phyloP scores from a whole-genome alignment of 495 filamentous ascomycete genomes.

The Usnea hakonensis region DNA sequence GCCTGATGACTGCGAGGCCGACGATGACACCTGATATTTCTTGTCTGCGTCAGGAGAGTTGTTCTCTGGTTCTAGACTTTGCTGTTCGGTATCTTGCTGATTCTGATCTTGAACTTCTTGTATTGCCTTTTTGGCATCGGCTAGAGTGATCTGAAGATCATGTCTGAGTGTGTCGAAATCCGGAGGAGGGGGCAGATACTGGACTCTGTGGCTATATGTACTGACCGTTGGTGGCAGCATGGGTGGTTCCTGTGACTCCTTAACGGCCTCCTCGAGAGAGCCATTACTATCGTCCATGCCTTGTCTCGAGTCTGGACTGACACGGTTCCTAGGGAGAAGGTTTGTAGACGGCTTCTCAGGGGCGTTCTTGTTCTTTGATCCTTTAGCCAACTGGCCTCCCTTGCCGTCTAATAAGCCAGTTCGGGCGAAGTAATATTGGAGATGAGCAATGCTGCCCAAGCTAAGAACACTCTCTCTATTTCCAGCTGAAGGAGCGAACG shows the following conservation, averaged over 20 bases:
- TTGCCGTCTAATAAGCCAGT: slow-evolving; percentile 92
- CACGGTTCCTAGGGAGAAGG: slow-evolving; percentile 10
- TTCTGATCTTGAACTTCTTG: slow-evolving; percentile 33
- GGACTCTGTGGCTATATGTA: slow-evolving; percentile 85
- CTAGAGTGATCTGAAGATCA: slow-evolving; percentile 62
- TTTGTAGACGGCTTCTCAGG: slow-evolving; percentile 2
- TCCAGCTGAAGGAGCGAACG: slow-evolving; percentile 83
- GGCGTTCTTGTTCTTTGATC: slow-evolving; percentile 48
- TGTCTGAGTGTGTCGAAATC: slow-evolving; percentile 67
- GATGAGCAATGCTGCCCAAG: slow-evolving; percentile 89
- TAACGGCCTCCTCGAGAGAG: slow-evolving; percentile 41
- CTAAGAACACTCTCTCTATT: slow-evolving; percentile 91
- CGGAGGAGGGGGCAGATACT: slow-evolving; percentile 79
- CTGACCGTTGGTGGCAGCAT: slow-evolving; percentile 95
- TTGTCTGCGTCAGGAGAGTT: slow-evolving; percentile 25
- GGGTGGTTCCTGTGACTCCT: slow-evolving; percentile 52
- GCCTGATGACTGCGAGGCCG: slow-evolving; percentile 38
- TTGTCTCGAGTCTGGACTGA: slow-evolving; percentile 26
- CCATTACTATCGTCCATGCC: slow-evolving; percentile 51
- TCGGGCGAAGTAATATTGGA: slow-evolving; percentile 96
- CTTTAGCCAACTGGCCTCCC: slow-evolving; percentile 72
- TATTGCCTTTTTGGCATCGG: slow-evolving; percentile 57
- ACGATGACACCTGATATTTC: slow-evolving; percentile 17
- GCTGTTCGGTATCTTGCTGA: slow-evolving; percentile 25
- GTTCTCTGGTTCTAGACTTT: slow-evolving; percentile 27